phyloP scores from a whole-genome alignment of 2,329 filamentous ascomycete species.

The Colletotrichum horii region DNA sequence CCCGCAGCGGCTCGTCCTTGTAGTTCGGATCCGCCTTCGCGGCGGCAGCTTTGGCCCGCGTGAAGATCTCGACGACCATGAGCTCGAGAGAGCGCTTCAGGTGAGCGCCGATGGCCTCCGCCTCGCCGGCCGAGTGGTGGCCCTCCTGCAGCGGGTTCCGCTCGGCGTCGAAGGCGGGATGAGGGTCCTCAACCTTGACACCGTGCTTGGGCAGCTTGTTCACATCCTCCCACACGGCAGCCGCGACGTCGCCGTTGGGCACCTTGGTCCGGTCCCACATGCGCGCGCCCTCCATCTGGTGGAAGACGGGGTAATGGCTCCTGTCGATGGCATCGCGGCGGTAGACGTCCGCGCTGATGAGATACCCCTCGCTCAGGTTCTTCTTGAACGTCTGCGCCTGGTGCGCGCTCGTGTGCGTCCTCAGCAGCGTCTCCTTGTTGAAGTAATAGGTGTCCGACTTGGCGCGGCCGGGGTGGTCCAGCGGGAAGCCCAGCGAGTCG shows the following conservation, averaged over 20 bases:
- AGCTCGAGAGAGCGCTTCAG: slow-evolving; percentile 88
- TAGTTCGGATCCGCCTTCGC: slow-evolving; percentile 53
- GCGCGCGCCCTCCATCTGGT: slow-evolving; percentile 96
- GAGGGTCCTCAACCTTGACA: slow-evolving; percentile 82
- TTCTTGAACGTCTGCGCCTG: slow-evolving; percentile 81
- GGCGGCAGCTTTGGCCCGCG: slow-evolving; percentile 73
- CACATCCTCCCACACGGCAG: slow-evolving; percentile 73
- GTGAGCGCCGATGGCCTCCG: slow-evolving; percentile 81
- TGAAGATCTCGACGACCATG: slow-evolving; percentile 90
- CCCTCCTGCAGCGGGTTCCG: slow-evolving; percentile 81
- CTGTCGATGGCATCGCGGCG: slow-evolving; percentile 92
- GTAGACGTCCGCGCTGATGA: slow-evolving; percentile 94
- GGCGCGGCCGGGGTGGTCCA: slow-evolving; percentile 85
- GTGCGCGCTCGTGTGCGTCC: slow-evolving; percentile 95
- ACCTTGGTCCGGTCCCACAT: slow-evolving; percentile 80
- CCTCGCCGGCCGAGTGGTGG: slow-evolving; percentile 77
- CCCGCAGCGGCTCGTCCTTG: slow-evolving; percentile 74
- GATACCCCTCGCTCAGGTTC: slow-evolving; percentile 78
- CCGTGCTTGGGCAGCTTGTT: slow-evolving; percentile 74
- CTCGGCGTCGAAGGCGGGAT: slow-evolving; percentile 76
- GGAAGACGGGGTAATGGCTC: slow-evolving; percentile 95
- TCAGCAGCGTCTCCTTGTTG: slow-evolving; percentile 80
- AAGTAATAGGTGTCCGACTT: slow-evolving; percentile 96
- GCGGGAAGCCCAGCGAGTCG: slow-evolving; percentile 91
- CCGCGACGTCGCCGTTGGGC: slow-evolving; percentile 61